Percentiles rank a stretch among this genome's conserved stretches.
These are phyloP conservation scores for Tulasnella sp. DNA, from an alignment of 768 basidiomycete genomes.

Conservation along the genomic window DNA sequence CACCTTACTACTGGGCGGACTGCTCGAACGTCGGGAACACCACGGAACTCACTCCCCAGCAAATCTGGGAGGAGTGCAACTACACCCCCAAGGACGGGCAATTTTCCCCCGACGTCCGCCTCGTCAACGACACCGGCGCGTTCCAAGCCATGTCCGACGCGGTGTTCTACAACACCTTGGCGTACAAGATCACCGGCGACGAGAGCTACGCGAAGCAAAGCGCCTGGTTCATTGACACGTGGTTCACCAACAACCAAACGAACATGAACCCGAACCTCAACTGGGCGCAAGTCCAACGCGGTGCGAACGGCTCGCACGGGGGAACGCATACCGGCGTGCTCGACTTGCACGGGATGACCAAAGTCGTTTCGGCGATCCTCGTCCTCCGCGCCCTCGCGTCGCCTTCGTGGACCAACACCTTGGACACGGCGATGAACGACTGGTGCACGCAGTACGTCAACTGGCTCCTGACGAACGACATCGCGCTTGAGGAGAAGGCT, in stretches of 20 bases:
- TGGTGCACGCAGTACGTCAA: conserved; percentile 20
- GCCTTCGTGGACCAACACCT: conserved; percentile 17
- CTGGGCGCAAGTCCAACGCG: conserved; percentile 38
- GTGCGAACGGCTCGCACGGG: conserved; percentile 18
- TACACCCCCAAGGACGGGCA: conserved; percentile 46
- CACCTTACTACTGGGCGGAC: conserved; percentile 40
- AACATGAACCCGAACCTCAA: conserved; percentile 50
- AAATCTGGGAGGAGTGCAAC: conserved; percentile 47
- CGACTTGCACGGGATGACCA: conserved; percentile 20
- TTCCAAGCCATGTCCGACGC: conserved; percentile 48
- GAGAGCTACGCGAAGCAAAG: conserved; percentile 32
- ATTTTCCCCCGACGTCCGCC: conserved; percentile 52
- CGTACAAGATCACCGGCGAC: conserved; percentile 37
- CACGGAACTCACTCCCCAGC: conserved; percentile 40
- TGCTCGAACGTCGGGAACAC: conserved; percentile 48
- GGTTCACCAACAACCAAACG: conserved; percentile 49
- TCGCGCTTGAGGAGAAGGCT: conserved; percentile 16
- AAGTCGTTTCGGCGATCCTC: conserved; percentile 20
- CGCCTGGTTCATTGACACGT: conserved; percentile 39
- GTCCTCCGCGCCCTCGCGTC: conserved; percentile 16
- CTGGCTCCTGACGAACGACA: conserved; percentile 18
- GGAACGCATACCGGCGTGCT: conserved; percentile 23
- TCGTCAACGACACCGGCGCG: conserved; percentile 42
- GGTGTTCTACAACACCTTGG: conserved; percentile 48
- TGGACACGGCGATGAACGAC: conserved; percentile 18